Conservation (phyloP, 257 asterid genomes). For the Solanum medicagineum region DNA sequence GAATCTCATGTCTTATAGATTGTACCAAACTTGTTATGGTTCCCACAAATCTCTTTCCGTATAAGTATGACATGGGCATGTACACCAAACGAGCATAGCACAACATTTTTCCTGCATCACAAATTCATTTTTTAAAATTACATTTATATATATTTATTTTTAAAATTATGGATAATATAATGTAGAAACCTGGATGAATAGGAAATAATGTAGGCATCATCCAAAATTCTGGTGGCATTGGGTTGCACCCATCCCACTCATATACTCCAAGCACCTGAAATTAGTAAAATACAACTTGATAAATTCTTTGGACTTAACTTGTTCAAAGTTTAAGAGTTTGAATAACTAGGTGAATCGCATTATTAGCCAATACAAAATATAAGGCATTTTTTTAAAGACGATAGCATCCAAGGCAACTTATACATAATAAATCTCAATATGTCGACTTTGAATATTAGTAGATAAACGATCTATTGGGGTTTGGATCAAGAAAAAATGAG, state of each 20-base stretch:
- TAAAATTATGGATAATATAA: not conserved
- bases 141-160: too few relatives aligned
- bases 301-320: not conserved
- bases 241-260: constrained; percentile 92
- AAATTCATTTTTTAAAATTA: not conserved
- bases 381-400: too few relatives aligned
- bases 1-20: constrained; percentile 25
- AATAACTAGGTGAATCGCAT: not conserved
- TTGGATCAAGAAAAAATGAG: too few relatives aligned
- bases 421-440: too few relatives aligned
- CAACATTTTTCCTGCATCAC: constrained; percentile 30
- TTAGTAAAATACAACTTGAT: not conserved
- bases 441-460: too few relatives aligned
- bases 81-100: constrained; percentile 41
- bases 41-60: constrained; percentile 48
- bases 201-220: constrained; percentile 69
- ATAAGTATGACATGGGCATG: constrained; percentile 56
- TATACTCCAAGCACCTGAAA: constrained; percentile 77
- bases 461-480: too few relatives aligned
- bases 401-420: too few relatives aligned
- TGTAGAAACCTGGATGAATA: constrained; percentile 52
- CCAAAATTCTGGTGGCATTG: constrained; percentile 85
- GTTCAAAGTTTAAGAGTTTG: not conserved
- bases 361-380: not conserved
- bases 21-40: constrained; percentile 10